These are phyloP conservation scores for Geotrichum aggregatum DNA, from an alignment of 1,139 yeast species.

Conservation along the genomic window DNA sequence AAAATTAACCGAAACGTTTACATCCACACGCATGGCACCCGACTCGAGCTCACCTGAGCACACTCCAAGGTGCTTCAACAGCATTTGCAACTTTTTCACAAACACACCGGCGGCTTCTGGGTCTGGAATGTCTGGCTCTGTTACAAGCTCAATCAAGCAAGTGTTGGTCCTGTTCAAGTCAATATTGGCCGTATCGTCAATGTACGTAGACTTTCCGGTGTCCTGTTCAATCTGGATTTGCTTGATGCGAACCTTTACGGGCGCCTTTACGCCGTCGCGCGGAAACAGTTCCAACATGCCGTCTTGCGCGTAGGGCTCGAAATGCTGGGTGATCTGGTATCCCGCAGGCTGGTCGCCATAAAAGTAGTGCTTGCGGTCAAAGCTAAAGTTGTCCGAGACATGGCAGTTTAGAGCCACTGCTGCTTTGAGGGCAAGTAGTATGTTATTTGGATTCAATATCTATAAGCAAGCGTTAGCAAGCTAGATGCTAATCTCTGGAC, in stretches of 20 bases:
- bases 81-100: slow-evolving; percentile 70
- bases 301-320: slow-evolving; percentile 67
- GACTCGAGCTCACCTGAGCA: slow-evolving; percentile 90
- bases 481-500: no score
- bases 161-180: slow-evolving; percentile 83
- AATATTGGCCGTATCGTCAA: slow-evolving; percentile 43
- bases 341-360: slow-evolving; percentile 97
- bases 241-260: slow-evolving; percentile 44
- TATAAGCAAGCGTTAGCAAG: background rate
- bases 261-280: slow-evolving; percentile 50
- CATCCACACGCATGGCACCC: slow-evolving; percentile 95
- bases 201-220: slow-evolving; percentile 77
- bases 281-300: slow-evolving; percentile 54
- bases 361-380: slow-evolving; percentile 93
- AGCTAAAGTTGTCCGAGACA: slow-evolving; percentile 55
- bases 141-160: slow-evolving; percentile 86
- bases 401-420: slow-evolving; percentile 66
- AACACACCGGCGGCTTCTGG: slow-evolving; percentile 71
- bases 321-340: slow-evolving; percentile 90
- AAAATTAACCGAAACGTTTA: slow-evolving; percentile 67
- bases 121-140: slow-evolving; percentile 76
- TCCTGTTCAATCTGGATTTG: slow-evolving; percentile 92
- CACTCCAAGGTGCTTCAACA: slow-evolving; percentile 63
- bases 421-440: slow-evolving; percentile 65
- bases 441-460: slow-evolving; percentile 66